Percentiles rank a stretch among this genome's conserved stretches.
These are phyloP conservation scores for Aspergillus ruber DNA, from an alignment of 2,329 filamentous ascomycete species.

Conservation along the genomic window DNA sequence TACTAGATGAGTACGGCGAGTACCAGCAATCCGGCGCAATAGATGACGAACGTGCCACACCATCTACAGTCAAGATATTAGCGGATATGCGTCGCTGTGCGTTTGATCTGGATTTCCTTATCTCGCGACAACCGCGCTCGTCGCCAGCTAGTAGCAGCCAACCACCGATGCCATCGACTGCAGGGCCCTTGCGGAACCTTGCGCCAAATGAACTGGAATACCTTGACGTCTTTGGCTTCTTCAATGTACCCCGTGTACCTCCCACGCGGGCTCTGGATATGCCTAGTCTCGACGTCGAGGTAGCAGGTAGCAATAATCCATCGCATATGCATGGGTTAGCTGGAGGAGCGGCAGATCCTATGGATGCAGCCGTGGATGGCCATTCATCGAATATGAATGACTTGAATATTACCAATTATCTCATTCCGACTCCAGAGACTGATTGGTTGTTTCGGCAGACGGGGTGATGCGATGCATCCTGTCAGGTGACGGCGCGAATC, in stretches of 20 bases:
- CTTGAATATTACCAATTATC: conserved; percentile 42
- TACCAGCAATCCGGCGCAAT: conserved; percentile 55
- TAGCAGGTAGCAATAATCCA: conserved; percentile 20
- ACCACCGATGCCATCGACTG: conserved; percentile 16
- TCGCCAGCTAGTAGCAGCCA: conserved; percentile 31
- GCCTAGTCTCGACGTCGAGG: conserved; percentile 18
- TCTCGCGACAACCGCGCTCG: conserved; percentile 66
- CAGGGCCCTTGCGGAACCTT: conserved; percentile 55
- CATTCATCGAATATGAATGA: conserved; percentile 25
- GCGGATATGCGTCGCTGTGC: conserved; percentile 88
- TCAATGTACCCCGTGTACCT: conserved; percentile 75
- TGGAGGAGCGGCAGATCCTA: conserved; percentile 1
- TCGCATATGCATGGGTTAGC: conserved; percentile 34
- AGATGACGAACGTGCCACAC: conserved; percentile 67
- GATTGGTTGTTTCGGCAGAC: conserved; percentile 39
- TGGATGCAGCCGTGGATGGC: conserved; percentile 14
- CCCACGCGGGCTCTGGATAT: conserved; percentile 27
- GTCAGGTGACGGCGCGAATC: background rate
- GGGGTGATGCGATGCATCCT: background rate
- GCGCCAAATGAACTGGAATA: conserved; percentile 82
- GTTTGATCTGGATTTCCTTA: conserved; percentile 84
- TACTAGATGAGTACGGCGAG: conserved; percentile 79
- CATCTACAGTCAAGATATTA: conserved; percentile 76
- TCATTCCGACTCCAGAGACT: conserved; percentile 41
- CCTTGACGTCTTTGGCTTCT: conserved; percentile 88